Base-by-base conservation (phyloP, 352 stramenopile species). In the Phytophthora litchii region DNA sequence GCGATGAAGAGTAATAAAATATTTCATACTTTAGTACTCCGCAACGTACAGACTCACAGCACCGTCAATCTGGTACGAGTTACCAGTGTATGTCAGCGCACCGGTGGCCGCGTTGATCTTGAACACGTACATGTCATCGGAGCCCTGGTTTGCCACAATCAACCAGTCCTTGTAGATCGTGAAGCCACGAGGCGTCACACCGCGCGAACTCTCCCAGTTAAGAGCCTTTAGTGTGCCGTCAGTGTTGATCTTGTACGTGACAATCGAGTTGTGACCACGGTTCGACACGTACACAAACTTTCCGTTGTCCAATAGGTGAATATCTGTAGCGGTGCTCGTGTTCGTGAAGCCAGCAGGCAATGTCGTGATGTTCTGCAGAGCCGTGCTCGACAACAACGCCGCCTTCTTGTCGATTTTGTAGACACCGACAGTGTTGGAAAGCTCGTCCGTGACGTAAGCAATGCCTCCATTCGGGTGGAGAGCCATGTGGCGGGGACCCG, bases 261-360 rank as follows among this genome's bases (percentile, higher is more conserved):
- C 72, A 35, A 89, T 81, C 35, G 70, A 82, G 70, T 89, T 60
- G 70, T 89, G 79, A 11, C 69, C 72, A 36, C 79, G 79, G 67
- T 87, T 89, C 20, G 79, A 87, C 45, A 69, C 59, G 69, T 84
- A 89, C 34, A 89, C 40, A 43, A 83, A 89, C 21, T 73, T 68
- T 34, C 70, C 76, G 62, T 70, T 70, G 9, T 49, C 66, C 0
- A 76, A 86, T 14, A 83, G 56, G 45, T 85, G 63, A 56, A 88
- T 81, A 23, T 83, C 78, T 6, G 76, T 64, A 47, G 54, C 55
- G 4, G 57, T 55, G 5, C 54, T 70, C 14, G 46, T 62, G 41
- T 64, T 66, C 1, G 38, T 73, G 50, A 74, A 82, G 10, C 43
- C 61, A 3, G 45, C 38, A 1, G 79, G 79, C 11, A 89, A 31